Conservation (phyloP, 2,329 filamentous ascomycete species). For the Bertia moriformis region DNA sequence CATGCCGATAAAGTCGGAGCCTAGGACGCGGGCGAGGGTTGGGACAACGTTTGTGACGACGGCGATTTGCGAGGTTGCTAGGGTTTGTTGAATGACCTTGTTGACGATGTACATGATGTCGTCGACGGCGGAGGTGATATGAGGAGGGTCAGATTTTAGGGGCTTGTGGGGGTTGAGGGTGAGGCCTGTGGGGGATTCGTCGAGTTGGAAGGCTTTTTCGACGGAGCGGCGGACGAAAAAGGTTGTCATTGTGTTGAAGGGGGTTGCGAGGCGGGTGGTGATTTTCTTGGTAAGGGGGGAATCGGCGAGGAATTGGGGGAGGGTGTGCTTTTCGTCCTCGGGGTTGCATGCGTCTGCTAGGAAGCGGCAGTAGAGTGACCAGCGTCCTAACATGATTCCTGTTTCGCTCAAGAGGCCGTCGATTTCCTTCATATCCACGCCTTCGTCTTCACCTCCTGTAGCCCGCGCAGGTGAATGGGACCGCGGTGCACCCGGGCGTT, state of each 20-base stretch:
- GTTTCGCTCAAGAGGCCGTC: conserved; percentile 79
- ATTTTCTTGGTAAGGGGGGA: conserved; percentile 75
- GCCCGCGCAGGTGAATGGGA: conserved; percentile 59
- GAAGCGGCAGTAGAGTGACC: conserved; percentile 85
- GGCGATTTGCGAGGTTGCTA: conserved; percentile 71
- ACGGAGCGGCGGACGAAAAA: conserved; percentile 96
- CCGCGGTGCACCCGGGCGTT: conserved; percentile 51
- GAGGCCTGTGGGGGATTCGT: conserved; percentile 71
- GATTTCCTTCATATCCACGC: conserved; percentile 92
- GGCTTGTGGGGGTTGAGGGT: conserved; percentile 61
- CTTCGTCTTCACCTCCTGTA: conserved; percentile 63
- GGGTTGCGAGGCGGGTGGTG: conserved; percentile 54
- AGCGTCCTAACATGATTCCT: conserved; percentile 79
- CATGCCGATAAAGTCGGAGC: conserved; percentile 89
- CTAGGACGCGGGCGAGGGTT: conserved; percentile 64
- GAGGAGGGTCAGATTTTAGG: conserved; percentile 66
- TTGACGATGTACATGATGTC: conserved; percentile 99
- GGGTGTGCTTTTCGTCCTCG: conserved; percentile 35
- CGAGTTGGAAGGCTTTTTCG: conserved; percentile 92
- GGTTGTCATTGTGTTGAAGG: conserved; percentile 83
- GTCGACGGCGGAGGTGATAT: conserved; percentile 88
- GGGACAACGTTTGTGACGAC: conserved; percentile 68
- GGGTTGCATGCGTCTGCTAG: conserved; percentile 69
- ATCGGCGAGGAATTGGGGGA: conserved; percentile 63
- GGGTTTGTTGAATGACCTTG: conserved; percentile 70